Percentiles rank a stretch among this genome's conserved stretches.
These are phyloP conservation scores for Stropharia rugosoannulata DNA, from an alignment of 768 basidiomycete genomes.

Conservation along the genomic window DNA sequence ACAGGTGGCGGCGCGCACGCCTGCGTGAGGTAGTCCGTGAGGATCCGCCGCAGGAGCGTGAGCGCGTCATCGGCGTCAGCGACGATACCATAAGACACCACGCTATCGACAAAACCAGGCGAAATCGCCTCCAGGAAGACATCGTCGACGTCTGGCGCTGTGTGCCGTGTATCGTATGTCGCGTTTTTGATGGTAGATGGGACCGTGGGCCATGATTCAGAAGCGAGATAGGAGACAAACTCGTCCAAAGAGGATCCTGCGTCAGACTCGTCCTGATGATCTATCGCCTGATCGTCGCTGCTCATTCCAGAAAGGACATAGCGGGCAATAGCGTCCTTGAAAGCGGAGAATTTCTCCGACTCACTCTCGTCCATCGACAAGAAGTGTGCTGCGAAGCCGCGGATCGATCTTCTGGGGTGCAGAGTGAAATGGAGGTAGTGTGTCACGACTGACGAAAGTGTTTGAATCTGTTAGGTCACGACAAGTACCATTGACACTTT, in stretches of 20 bases:
- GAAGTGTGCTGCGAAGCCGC: no score
- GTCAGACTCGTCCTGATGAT: slow-evolving; percentile 8
- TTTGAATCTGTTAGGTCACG: background rate
- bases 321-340: slow-evolving; percentile 3
- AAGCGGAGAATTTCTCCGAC: background rate
- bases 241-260: slow-evolving; percentile 41
- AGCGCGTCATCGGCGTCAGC: slow-evolving; percentile 39
- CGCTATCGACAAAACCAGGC: slow-evolving; percentile 44
- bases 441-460: background rate
- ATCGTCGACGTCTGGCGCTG: slow-evolving; percentile 32
- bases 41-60: slow-evolving; percentile 37
- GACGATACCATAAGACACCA: slow-evolving; percentile 47
- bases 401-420: background rate
- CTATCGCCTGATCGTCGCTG: slow-evolving; percentile 2
- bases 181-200: slow-evolving; percentile 35
- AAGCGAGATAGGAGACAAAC: slow-evolving; percentile 50
- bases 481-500: background rate
- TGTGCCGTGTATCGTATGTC: slow-evolving; percentile 34
- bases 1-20: slow-evolving; percentile 48
- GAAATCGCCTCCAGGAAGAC: slow-evolving; percentile 40
- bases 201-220: slow-evolving; percentile 47
- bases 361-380: background rate
- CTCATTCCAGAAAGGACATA: slow-evolving; percentile 29
- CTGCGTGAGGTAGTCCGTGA: slow-evolving; percentile 43
- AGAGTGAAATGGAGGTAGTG: background rate